Base-by-base conservation (phyloP, 768 basidiomycete species). In the Tylopilus sp. region DNA sequence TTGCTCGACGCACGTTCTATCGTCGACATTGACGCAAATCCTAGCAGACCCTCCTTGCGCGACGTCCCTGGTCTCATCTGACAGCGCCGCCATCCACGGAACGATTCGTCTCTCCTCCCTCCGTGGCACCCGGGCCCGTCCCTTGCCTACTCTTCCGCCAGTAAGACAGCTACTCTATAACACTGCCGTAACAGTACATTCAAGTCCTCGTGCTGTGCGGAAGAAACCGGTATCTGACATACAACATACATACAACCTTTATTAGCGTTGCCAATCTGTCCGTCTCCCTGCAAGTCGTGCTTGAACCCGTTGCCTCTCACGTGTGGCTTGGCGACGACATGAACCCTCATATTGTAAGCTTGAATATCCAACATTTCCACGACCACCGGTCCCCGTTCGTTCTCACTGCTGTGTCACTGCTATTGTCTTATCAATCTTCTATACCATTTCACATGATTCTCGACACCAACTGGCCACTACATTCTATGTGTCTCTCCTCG, bases 221-320 rank as follows among this genome's bases (percentile, higher is more conserved):
- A 57, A 54, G 30, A 53, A 49, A 26, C 58, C 61, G 62, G 62
- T 49, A 13, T 21, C 36, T 62, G 44, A 22, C 38, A 35, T 6
- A 35, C 15, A 15, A 33, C 30, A 28, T 28, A 10, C 28, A 5
- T 28, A 28, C 12, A n/a, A n/a, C n/a, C n/a, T n/a, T n/a, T n/a
- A n/a, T n/a, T 46, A 25, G 48, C 15, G 22, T 22, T 48, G 25
- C 39, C 40, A 44, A 41, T 52, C 28, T n/a, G 22, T 44, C 49
- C 12, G 41, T 41, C 21, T 47, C 23, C 18, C 15, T 35, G n/a
- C 12, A 57, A 42, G 41, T 42, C 6, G 17, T 23, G 47, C 20
- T 30, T 25, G 6, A 5, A 40, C 35, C 22, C 1, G 30, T 47
- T 23, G 6, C 53, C 53, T 57, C 49, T 36, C 57, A 46, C 58